Conservation (phyloP, 2,329 filamentous ascomycete species). For the Phaeosphaeria sp. region DNA sequence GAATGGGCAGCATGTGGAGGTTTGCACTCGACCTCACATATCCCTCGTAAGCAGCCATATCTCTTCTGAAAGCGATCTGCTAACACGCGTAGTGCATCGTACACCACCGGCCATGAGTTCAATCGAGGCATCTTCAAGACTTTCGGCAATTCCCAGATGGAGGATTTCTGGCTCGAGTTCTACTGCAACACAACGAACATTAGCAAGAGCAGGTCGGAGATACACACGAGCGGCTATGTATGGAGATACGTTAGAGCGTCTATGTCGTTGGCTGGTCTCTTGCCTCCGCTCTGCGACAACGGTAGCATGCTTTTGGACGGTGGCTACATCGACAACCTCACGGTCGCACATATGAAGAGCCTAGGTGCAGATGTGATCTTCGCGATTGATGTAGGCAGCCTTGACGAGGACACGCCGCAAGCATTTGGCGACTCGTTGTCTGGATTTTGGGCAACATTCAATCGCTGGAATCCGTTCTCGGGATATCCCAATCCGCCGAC, state of each 20-base stretch:
- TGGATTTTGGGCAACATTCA: conserved; percentile 92
- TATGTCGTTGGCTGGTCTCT: conserved; percentile 91
- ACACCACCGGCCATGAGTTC: conserved; percentile 98
- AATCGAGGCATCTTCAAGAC: conserved; percentile 99
- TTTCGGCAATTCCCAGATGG: conserved; percentile 94
- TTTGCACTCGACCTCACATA: conserved; percentile 96
- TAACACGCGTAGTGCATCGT: conserved; percentile 67
- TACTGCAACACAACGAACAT: conserved; percentile 99
- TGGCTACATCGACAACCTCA: conserved; percentile 96
- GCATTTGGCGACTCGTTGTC: conserved; percentile 92
- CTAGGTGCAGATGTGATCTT: conserved; percentile 94
- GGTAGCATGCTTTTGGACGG: conserved; percentile 96
- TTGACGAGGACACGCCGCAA: conserved; percentile 92
- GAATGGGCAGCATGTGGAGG: conserved; percentile 99
- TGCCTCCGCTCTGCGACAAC: conserved; percentile 95
- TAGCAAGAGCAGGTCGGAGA: conserved; percentile 88
- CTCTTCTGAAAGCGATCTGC: not conserved
- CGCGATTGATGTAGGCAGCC: conserved; percentile 89
- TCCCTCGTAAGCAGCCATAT: conserved; percentile 66
- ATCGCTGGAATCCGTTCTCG: conserved; percentile 97
- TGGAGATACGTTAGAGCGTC: conserved; percentile 97
- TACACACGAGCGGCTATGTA: conserved; percentile 94
- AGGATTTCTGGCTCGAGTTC: conserved; percentile 98
- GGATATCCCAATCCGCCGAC: conserved; percentile 90
- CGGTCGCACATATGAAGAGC: conserved; percentile 95